phyloP scores from a whole-genome alignment of 2,329 filamentous ascomycete genomes.

The Claviceps quebecensis region DNA sequence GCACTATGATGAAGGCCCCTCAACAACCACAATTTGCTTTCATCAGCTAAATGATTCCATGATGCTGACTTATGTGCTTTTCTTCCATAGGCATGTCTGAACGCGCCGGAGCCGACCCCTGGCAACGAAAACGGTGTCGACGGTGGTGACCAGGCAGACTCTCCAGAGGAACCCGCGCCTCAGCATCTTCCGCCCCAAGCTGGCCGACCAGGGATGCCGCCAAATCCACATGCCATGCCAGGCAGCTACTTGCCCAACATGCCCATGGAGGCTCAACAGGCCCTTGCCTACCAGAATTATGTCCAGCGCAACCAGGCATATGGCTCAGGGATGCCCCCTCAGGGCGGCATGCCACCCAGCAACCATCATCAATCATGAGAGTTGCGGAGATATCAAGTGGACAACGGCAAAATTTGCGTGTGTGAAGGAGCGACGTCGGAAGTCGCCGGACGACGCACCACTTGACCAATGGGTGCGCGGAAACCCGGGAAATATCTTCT shows the following conservation, averaged over 20 bases:
- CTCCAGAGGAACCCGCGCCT: constrained; percentile 75
- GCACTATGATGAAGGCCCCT: no score
- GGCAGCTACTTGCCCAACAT: constrained; percentile 49
- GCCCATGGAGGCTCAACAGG: constrained; percentile 61
- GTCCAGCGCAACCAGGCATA: constrained; percentile 55
- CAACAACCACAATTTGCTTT: no score
- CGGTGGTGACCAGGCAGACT: constrained; percentile 64
- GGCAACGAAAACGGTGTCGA: constrained; percentile 74
- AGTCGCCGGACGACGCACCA: background rate
- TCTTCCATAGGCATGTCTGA: constrained; percentile 68
- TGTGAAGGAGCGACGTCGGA: background rate
- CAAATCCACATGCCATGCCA: constrained; percentile 44
- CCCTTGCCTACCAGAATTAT: constrained; percentile 72
- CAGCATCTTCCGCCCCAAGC: constrained; percentile 55
- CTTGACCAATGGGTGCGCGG: constrained; percentile 9
- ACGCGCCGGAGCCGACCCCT: constrained; percentile 78
- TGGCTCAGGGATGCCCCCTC: constrained; percentile 66
- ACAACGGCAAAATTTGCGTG: background rate
- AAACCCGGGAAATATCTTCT: constrained; percentile 13
- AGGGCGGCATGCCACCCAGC: constrained; percentile 67
- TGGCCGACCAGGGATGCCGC: constrained; percentile 51
- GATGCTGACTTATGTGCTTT: constrained; percentile 1
- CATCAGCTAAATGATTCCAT: no score
- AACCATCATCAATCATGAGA: constrained; percentile 63
- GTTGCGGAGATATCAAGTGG: constrained; percentile 8